Conservation (phyloP, 116 monocot species). For the Trichopus zeylanicus region DNA sequence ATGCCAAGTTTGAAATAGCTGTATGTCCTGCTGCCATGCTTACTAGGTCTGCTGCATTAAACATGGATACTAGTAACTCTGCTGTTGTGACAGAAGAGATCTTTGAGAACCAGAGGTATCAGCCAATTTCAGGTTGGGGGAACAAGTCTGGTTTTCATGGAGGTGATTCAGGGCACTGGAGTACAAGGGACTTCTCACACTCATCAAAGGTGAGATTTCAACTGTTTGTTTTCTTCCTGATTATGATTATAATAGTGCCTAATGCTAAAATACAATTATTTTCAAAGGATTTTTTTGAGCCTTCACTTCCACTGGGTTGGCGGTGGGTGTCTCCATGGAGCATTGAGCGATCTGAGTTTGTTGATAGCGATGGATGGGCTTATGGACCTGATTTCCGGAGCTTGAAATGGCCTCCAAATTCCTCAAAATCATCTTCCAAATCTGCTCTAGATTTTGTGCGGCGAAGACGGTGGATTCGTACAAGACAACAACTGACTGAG, state of each 20-base stretch:
- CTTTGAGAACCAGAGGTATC: constrained; percentile 74
- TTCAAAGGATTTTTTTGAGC: constrained; percentile 70
- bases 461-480: constrained; percentile 78
- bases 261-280: not conserved
- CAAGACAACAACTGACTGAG: constrained; percentile 30
- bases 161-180: constrained; percentile 53
- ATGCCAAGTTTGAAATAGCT: constrained; percentile 73
- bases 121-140: constrained; percentile 68
- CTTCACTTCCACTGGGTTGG: constrained; percentile 64
- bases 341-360: constrained; percentile 63
- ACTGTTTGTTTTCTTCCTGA: not conserved
- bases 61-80: constrained; percentile 5
- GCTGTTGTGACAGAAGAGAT: constrained; percentile 49
- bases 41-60: constrained; percentile 9
- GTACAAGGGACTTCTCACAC: constrained; percentile 60
- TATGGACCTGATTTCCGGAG: constrained; percentile 71
- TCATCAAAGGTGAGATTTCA: constrained; percentile 48
- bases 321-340: constrained; percentile 73
- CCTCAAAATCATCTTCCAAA: constrained; percentile 46
- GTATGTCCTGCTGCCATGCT: constrained; percentile 42
- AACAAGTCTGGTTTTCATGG: constrained; percentile 27
- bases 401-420: constrained; percentile 69
- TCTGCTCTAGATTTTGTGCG: constrained; percentile 56
- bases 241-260: not conserved
- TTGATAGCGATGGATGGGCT: constrained; percentile 76